These are phyloP conservation scores for Xylariomycetidae sp. DNA, from an alignment of 2,329 filamentous ascomycete genomes.

Conservation along the genomic window DNA sequence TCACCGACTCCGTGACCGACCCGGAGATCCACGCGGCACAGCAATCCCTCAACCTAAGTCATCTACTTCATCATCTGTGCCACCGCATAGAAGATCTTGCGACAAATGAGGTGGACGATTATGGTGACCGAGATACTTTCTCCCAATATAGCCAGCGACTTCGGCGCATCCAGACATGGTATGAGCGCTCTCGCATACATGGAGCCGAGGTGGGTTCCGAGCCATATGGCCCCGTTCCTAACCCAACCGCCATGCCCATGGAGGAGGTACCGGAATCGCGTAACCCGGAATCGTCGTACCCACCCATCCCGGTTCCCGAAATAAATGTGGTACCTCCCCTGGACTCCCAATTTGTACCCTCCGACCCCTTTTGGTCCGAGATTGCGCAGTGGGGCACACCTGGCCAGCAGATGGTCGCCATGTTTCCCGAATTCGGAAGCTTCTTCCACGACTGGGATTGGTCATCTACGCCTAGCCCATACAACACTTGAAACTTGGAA, in stretches of 20 bases:
- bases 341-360: no score
- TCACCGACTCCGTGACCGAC: no score
- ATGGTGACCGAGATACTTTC: constrained; percentile 6
- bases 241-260: constrained; percentile 1
- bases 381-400: no score
- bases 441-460: constrained; percentile 4
- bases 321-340: no score
- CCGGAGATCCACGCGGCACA: neutral
- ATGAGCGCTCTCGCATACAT: constrained; percentile 1
- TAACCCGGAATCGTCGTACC: no score
- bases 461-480: neutral
- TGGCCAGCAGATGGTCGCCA: constrained; percentile 1
- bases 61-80: constrained; percentile 1
- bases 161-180: constrained; percentile 5
- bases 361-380: no score
- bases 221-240: neutral
- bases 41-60: constrained; percentile 1
- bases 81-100: constrained; percentile 2
- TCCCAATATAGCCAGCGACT: constrained; percentile 4
- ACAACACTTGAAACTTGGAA: neutral
- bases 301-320: neutral
- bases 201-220: neutral
- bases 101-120: constrained; percentile 4
- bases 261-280: no score
- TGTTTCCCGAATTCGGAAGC: constrained; percentile 2